phyloP scores from a whole-genome alignment of 1,139 yeast species.

The Pichia sp. region DNA sequence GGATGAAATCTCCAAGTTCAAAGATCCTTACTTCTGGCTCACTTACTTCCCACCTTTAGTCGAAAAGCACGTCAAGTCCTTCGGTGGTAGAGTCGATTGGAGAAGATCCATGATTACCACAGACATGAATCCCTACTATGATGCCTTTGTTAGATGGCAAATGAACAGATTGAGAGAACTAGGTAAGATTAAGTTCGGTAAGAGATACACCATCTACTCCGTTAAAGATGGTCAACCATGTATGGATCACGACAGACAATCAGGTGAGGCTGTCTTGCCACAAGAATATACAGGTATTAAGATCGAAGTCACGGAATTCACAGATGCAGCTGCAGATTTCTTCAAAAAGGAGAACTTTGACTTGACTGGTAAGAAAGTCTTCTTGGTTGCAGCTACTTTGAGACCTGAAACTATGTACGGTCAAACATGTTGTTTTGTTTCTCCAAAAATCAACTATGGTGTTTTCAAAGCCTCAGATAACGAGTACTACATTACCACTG shows the following conservation, averaged over 20 bases:
- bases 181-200: slow-evolving; percentile 95
- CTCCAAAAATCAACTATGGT: slow-evolving; percentile 92
- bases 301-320: slow-evolving; percentile 61
- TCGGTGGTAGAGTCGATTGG: slow-evolving; percentile 98
- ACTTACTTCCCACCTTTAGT: slow-evolving; percentile 87
- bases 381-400: slow-evolving; percentile 90
- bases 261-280: slow-evolving; percentile 96
- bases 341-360: slow-evolving; percentile 49
- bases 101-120: slow-evolving; percentile 95
- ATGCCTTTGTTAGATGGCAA: slow-evolving; percentile 95
- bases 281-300: slow-evolving; percentile 95
- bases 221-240: slow-evolving; percentile 99
- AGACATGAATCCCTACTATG: slow-evolving; percentile 91
- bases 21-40: slow-evolving; percentile 88
- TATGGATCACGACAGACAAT: slow-evolving; percentile 97
- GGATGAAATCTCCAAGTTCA: slow-evolving; percentile 79
- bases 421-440: slow-evolving; percentile 96
- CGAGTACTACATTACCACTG: slow-evolving; percentile 79
- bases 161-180: slow-evolving; percentile 80
- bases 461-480: slow-evolving; percentile 80
- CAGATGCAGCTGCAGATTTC: slow-evolving; percentile 47
- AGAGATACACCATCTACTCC: slow-evolving; percentile 94
- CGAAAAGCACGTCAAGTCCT: slow-evolving; percentile 68
- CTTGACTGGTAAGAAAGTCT: slow-evolving; percentile 56
- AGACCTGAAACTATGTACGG: slow-evolving; percentile 99